These are phyloP conservation scores for Millerago galiae DNA, from an alignment of 805 yeast genomes.

Conservation along the genomic window DNA sequence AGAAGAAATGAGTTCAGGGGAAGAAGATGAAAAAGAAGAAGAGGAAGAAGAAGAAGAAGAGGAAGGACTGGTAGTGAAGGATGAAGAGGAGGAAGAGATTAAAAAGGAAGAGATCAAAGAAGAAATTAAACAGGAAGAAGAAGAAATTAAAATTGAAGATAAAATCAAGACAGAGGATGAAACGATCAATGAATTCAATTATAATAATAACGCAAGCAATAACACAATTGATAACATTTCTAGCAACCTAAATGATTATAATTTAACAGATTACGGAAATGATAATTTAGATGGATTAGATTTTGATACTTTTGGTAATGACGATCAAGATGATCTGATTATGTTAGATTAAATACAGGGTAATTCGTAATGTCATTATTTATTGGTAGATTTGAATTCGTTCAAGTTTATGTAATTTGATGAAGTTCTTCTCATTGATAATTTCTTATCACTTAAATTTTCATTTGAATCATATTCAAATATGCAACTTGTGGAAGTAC, in stretches of 20 bases:
- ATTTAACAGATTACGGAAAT: slow-evolving; percentile 5
- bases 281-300: slow-evolving; percentile 11
- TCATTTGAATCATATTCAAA: slow-evolving; percentile 1
- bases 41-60: slow-evolving; percentile 1
- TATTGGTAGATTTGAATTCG: slow-evolving; percentile 3
- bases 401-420: slow-evolving; percentile 15
- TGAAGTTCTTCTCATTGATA: slow-evolving; percentile 10
- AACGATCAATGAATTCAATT: slow-evolving; percentile 1
- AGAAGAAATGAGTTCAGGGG: slow-evolving; percentile 11
- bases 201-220: not conserved
- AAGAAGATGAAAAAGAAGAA: slow-evolving; percentile 7
- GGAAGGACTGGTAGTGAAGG: too few relatives aligned
- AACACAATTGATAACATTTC: slow-evolving; percentile 6
- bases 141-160: not conserved
- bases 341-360: slow-evolving; percentile 9
- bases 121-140: not conserved
- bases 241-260: slow-evolving; percentile 4
- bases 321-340: slow-evolving; percentile 7
- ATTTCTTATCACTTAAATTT: not conserved
- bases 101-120: slow-evolving; percentile 2
- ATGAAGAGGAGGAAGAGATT: not conserved
- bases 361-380: too few relatives aligned
- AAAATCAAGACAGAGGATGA: not conserved
- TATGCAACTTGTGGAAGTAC: not conserved
- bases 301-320: slow-evolving; percentile 11